Evolutionary conservation across 805 yeast genomes (phyloP).

Genomic region (Starmera caribaea): DNA sequence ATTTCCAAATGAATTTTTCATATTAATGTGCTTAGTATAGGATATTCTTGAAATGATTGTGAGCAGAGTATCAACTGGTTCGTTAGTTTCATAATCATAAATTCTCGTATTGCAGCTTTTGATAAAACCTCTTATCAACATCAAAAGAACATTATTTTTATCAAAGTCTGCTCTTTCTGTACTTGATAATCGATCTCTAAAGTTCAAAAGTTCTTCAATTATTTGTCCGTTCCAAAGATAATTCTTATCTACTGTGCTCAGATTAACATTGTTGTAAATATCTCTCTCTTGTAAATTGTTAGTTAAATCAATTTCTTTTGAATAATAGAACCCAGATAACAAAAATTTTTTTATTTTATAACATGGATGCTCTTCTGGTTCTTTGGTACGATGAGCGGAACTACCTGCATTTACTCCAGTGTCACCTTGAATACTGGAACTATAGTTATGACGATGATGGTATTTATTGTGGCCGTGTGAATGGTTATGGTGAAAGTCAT

Average conservation of each 20-base stretch:
- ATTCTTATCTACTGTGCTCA: constrained; percentile 48
- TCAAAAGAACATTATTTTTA: constrained; percentile 60
- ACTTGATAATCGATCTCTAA: constrained; percentile 57
- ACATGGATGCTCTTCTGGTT: constrained; percentile 65
- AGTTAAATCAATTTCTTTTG: constrained; percentile 85
- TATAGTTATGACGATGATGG: too few species aligned
- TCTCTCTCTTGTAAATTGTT: constrained; percentile 66
- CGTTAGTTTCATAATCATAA: constrained; percentile 8
- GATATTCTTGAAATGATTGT: constrained; percentile 86
- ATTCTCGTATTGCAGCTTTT: constrained; percentile 40
- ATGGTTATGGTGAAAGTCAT: constrained; percentile 15
- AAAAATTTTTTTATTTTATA: constrained; percentile 62
- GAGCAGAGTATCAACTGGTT: constrained; percentile 26
- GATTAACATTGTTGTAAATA: constrained; percentile 23
- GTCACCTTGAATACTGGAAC: too few species aligned
- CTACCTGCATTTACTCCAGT: too few species aligned
- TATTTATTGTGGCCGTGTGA: too few species aligned
- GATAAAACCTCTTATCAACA: constrained; percentile 88
- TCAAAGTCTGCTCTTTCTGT: constrained; percentile 54
- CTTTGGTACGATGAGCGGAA: constrained; percentile 16
- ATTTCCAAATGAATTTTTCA: constrained; percentile 73
- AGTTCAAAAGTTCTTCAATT: constrained; percentile 67
- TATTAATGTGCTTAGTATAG: constrained; percentile 54
- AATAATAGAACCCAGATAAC: constrained; percentile 80
- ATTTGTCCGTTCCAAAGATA: constrained; percentile 89